Conservation (phyloP, 768 basidiomycete genomes). For the Lactarius hatsudake region DNA sequence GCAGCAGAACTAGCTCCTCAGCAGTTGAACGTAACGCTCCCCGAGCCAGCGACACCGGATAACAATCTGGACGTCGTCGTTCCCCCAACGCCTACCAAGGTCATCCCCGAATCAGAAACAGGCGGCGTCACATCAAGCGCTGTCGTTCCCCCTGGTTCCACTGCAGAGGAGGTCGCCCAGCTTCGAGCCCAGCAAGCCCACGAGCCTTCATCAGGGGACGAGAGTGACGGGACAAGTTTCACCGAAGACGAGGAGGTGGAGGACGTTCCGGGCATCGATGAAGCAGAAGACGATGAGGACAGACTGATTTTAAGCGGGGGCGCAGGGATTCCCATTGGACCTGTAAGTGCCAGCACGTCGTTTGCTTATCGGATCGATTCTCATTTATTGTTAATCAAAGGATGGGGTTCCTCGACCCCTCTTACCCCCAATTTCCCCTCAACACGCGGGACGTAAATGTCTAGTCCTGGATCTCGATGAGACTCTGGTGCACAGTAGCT, state of each 20-base stretch:
- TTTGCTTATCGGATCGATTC: not conserved
- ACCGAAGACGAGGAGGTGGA: conserved; percentile 68
- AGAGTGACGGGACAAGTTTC: conserved; percentile 63
- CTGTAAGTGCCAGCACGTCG: conserved; percentile 52
- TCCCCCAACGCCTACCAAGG: conserved; percentile 50
- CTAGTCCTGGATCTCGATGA: conserved; percentile 96
- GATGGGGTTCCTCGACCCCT: conserved; percentile 86
- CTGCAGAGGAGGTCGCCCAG: conserved; percentile 41
- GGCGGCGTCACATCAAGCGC: conserved; percentile 89
- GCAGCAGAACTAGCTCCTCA: conserved; percentile 24
- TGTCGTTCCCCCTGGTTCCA: conserved; percentile 88
- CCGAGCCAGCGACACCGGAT: conserved; percentile 33
- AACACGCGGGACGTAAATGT: conserved; percentile 88
- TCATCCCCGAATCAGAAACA: conserved; percentile 68
- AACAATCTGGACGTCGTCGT: conserved; percentile 38
- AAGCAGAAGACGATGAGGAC: conserved; percentile 87
- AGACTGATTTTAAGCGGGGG: conserved; percentile 87
- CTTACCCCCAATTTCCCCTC: conserved; percentile 77
- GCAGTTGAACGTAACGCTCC: conserved; percentile 29
- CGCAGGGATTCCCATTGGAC: conserved; percentile 90
- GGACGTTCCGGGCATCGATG: conserved; percentile 48
- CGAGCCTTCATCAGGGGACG: conserved; percentile 44
- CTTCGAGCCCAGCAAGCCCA: conserved; percentile 36
- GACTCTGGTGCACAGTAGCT: conserved; percentile 94
- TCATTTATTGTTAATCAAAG: conserved; percentile 39